phyloP scores from a whole-genome alignment of 495 filamentous ascomycete genomes.

The Bryoglossum gracile region DNA sequence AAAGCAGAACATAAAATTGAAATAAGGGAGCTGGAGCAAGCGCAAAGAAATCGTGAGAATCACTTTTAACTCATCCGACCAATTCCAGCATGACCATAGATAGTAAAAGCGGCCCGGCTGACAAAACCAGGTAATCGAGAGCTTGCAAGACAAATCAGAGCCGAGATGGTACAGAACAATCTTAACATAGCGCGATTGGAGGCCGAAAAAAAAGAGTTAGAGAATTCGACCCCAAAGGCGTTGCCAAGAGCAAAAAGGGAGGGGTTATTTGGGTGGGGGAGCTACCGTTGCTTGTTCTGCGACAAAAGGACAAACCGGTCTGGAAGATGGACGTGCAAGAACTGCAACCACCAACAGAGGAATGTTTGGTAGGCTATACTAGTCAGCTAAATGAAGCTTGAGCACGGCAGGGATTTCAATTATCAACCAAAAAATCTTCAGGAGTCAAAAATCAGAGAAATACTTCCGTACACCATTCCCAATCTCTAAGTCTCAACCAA shows the following conservation, averaged over 20 bases:
- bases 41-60: neutral
- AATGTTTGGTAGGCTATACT: neutral
- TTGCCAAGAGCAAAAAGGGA: neutral
- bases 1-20: neutral
- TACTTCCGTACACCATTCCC: too few relatives aligned
- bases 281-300: neutral
- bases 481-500: too few relatives aligned
- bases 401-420: too few relatives aligned
- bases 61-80: neutral
- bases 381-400: too few relatives aligned
- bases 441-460: too few relatives aligned
- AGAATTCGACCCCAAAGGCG: neutral
- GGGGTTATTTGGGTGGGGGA: neutral
- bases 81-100: too few relatives aligned
- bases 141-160: neutral
- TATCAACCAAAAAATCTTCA: too few relatives aligned
- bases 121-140: neutral
- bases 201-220: neutral
- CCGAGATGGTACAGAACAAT: neutral
- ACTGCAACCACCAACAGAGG: neutral
- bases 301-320: neutral
- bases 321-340: neutral
- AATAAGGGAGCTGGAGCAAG: neutral
- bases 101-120: too few relatives aligned
- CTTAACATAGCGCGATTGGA: neutral